Evolutionary conservation across 2,329 filamentous ascomycete species (phyloP), one percentile per base, ranked within the genome.

Genomic region (Aschersonia sp.): DNA sequence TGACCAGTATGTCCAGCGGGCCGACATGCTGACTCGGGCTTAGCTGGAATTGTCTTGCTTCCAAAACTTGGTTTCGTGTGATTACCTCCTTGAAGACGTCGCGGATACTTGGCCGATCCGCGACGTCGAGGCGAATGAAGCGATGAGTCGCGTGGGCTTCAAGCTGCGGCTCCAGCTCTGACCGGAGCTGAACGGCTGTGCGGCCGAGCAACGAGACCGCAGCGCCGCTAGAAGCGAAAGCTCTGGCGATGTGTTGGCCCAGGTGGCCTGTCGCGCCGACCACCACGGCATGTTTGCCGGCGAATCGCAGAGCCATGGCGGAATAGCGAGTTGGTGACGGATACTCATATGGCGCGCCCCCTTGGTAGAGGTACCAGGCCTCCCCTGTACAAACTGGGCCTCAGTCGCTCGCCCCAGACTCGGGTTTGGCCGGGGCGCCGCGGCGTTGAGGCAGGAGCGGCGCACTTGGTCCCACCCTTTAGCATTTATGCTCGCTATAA

Each of bases 181-280:
- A 68, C 30, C 62, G 55, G 30, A 79, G 67, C n/a, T 67, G 64
- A 14, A 67, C 54, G 40, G 65, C 60, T 44, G 72, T 70, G 51
- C 82, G 75, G 43, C 79, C 79, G 22, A 85, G 69, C 8, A 87
- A 69, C 12, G 80, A 73, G 52, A 76, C 73, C 30, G 65, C 62
- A 40, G 74, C 80, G 33, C 81, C 83, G 50, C 80, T 71, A 46
- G 60, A 58, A 22, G 83, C 76, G 57, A 88, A 84, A n/a, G 75
- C 70, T 39, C 67, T 62, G 8, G 83, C 83, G 47, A 88, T 83
- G 46, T 78, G 76, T 42, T 72, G 68, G 43, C 85, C 85, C 54
- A 88, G 87, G 47, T 81, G 78, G 22, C 81, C 78, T 42, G 81
- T 83, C 22, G 75, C 83, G 44, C 85, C 85, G 2, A 83, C 84